A percentile compares a stretch with the other conserved stretches of the same genome.
These are phyloP conservation scores for Mrakia blollopis DNA, from an alignment of 768 basidiomycete species.

Conservation along the genomic window DNA sequence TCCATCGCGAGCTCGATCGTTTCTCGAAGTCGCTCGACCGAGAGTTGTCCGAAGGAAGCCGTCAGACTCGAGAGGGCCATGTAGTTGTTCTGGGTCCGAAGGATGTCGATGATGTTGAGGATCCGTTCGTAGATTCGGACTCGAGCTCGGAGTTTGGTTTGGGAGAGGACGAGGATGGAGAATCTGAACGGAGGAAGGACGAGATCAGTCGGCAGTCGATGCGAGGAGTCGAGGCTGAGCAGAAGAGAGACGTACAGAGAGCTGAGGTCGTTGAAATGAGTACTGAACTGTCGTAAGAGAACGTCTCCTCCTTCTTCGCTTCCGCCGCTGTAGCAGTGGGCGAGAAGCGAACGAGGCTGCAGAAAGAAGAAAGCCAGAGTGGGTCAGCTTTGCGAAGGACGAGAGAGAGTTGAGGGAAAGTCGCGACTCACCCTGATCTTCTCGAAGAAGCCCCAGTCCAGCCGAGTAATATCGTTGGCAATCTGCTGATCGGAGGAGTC, in stretches of 20 bases:
- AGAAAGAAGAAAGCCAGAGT: neutral
- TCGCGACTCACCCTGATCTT: neutral
- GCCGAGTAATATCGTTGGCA: conserved; percentile 24
- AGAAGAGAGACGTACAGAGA: conserved; percentile 5
- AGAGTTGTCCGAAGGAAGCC: conserved; percentile 72
- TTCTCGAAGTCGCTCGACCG: conserved; percentile 50
- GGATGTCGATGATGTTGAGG: conserved; percentile 70
- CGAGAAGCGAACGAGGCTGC: conserved; percentile 21
- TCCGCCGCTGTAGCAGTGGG: conserved; percentile 21
- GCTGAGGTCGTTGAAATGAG: conserved; percentile 26
- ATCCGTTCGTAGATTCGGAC: conserved; percentile 83
- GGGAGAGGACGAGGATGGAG: conserved; percentile 80
- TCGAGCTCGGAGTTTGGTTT: conserved; percentile 68
- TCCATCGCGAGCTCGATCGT: conserved; percentile 54
- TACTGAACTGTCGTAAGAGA: conserved; percentile 24
- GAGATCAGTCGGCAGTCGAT: neutral
- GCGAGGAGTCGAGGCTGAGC: neutral
- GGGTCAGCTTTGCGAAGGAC: neutral
- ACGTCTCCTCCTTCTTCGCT: conserved; percentile 18
- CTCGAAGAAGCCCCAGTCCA: conserved; percentile 25
- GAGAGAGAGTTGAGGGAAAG: too few species aligned
- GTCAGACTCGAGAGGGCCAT: conserved; percentile 89
- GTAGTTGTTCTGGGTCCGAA: conserved; percentile 85
- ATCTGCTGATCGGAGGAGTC: conserved; percentile 28
- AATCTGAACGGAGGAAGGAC: conserved; percentile 57